A percentile compares a stretch with the other conserved stretches of the same genome.
phyloP scores from a whole-genome alignment of 345 rosid genomes.

The Murraya paniculata region DNA sequence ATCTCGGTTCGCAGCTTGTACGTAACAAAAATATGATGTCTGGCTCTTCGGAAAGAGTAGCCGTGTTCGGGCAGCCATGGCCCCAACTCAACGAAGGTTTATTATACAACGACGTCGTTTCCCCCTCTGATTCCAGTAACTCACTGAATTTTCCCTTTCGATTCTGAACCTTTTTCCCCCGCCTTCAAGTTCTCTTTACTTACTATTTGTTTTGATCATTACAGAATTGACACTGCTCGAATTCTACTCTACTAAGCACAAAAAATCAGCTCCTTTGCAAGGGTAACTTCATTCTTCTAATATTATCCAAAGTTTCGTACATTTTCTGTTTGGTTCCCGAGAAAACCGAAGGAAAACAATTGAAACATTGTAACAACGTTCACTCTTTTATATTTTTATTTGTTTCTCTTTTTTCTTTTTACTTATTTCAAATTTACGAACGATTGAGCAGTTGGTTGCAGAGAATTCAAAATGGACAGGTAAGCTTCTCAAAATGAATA shows the following conservation, averaged over 20 bases:
- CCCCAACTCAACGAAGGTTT: constrained; percentile 80
- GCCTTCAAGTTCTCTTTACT: neutral
- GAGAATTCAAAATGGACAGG: constrained; percentile 85
- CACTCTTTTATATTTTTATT: neutral
- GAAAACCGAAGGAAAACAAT: neutral
- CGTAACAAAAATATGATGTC: neutral
- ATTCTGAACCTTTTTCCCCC: neutral
- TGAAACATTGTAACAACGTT: neutral
- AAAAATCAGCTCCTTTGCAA: constrained; percentile 71
- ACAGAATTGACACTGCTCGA: constrained; percentile 48
- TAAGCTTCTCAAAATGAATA: constrained; percentile 16
- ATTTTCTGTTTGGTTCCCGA: constrained; percentile 3
- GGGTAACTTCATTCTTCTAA: constrained; percentile 44
- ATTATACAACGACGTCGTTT: constrained; percentile 53
- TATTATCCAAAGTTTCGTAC: neutral
- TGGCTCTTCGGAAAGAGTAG: neutral
- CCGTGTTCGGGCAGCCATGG: constrained; percentile 62
- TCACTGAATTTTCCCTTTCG: neutral
- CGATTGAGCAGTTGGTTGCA: constrained; percentile 69
- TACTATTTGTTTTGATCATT: neutral
- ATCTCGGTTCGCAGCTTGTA: neutral
- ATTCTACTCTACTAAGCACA: constrained; percentile 65
- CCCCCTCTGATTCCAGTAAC: constrained; percentile 56
- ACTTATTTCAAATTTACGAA: neutral
- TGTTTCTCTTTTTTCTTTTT: too few species aligned